Percentiles rank a stretch among this genome's conserved stretches.
These are phyloP conservation scores for Blumeria graminis DNA, from an alignment of 2,329 filamentous ascomycete species.

Conservation along the genomic window DNA sequence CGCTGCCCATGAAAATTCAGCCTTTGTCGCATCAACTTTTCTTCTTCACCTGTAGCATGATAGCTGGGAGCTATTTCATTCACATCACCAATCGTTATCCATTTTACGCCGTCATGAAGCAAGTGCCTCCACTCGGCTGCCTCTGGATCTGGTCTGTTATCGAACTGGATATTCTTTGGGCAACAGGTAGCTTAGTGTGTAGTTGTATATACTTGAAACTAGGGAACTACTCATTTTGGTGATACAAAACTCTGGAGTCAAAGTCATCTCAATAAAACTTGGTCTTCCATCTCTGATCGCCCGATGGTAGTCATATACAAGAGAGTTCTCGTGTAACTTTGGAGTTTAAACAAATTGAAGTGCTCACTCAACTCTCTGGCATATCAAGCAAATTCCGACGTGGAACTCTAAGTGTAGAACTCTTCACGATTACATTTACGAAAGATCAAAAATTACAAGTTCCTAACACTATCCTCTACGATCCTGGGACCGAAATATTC, in stretches of 20 bases:
- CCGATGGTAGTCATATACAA: too few species aligned
- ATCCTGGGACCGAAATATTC: too few species aligned
- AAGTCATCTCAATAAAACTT: too few species aligned
- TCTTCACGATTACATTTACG: too few species aligned
- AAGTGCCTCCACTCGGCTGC: slow-evolving; percentile 66
- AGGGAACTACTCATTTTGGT: slow-evolving; percentile 11
- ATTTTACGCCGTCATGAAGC: slow-evolving; percentile 81
- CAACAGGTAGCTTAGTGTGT: slow-evolving; percentile 26
- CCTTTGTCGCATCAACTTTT: slow-evolving; percentile 27
- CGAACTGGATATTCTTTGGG: slow-evolving; percentile 51
- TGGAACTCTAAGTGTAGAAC: too few species aligned
- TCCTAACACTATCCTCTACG: too few species aligned
- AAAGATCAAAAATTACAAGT: too few species aligned
- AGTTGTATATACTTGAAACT: slow-evolving; percentile 11
- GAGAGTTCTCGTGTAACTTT: too few species aligned
- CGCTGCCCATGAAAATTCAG: slow-evolving; percentile 23
- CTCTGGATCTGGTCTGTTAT: slow-evolving; percentile 86
- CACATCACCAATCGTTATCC: slow-evolving; percentile 54
- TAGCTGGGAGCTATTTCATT: slow-evolving; percentile 55
- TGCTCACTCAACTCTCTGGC: too few species aligned
- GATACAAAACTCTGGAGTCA: neutral
- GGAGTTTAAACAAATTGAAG: too few species aligned
- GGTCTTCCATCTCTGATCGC: too few species aligned
- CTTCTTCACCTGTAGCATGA: slow-evolving; percentile 37
- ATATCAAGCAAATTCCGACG: too few species aligned